phyloP scores from a whole-genome alignment of 768 basidiomycete genomes.

The Trametes punicea region DNA sequence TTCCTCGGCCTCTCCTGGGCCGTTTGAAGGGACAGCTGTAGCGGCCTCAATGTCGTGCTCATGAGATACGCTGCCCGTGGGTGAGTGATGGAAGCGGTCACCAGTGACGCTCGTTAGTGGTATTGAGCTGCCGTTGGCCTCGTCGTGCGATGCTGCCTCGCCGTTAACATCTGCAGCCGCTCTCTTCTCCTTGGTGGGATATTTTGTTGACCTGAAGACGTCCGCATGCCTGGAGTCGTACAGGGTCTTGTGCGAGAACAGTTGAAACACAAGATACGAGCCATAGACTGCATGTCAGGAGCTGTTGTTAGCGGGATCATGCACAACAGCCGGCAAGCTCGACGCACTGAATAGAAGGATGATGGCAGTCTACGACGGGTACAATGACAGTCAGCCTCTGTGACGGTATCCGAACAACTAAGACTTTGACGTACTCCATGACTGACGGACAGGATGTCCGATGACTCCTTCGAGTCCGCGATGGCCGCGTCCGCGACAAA shows the following conservation, averaged over 20 bases:
- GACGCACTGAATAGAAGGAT: slow-evolving; percentile 50
- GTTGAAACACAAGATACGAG: slow-evolving; percentile 51
- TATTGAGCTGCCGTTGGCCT: slow-evolving; percentile 11
- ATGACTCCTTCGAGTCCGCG: slow-evolving; percentile 33
- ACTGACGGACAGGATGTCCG: slow-evolving; percentile 47
- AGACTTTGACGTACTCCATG: slow-evolving; percentile 39
- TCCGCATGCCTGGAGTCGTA: slow-evolving; percentile 37
- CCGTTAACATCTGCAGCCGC: neutral
- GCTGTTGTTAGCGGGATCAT: neutral
- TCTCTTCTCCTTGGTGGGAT: slow-evolving; percentile 13
- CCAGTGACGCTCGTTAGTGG: neutral
- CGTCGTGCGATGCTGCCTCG: neutral
- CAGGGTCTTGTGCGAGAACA: slow-evolving; percentile 53
- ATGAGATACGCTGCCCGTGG: neutral
- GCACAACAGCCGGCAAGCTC: neutral
- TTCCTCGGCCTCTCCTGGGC: slow-evolving; percentile 15
- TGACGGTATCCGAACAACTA: neutral
- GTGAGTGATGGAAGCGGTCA: slow-evolving; percentile 13
- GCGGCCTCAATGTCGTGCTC: slow-evolving; percentile 15
- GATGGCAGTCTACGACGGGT: slow-evolving; percentile 42
- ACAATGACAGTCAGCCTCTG: slow-evolving; percentile 1
- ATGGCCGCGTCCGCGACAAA: slow-evolving; percentile 37
- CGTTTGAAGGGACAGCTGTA: neutral
- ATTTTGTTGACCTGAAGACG: slow-evolving; percentile 26
- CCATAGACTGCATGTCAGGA: slow-evolving; percentile 40